phyloP scores from a whole-genome alignment of 768 basidiomycete species.

The Suillus weaverae region DNA sequence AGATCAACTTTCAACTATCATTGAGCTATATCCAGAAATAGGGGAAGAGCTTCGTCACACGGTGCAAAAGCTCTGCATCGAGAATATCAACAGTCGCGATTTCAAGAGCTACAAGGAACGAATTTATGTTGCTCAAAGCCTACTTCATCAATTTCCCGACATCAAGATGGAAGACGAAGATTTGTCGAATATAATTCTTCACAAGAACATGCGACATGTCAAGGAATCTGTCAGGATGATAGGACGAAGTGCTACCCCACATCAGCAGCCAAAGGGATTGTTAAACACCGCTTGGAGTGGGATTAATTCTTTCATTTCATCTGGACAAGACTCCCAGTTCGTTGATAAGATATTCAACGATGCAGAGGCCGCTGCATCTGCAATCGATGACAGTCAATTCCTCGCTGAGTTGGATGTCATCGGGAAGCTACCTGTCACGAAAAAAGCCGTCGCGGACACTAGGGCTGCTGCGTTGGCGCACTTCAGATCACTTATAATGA shows the following conservation, averaged over 20 bases:
- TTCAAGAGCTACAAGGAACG: conserved; percentile 17
- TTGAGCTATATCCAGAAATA: conserved; percentile 17
- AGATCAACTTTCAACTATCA: conserved; percentile 14
- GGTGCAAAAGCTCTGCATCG: not conserved
- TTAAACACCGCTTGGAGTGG: not conserved
- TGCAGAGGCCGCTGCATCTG: not conserved
- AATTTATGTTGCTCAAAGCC: conserved; percentile 13
- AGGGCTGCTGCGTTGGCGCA: not conserved
- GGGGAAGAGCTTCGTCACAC: not conserved
- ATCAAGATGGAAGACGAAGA: not conserved
- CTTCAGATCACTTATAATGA: not conserved
- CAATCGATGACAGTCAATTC: conserved; percentile 17
- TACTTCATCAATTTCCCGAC: not conserved
- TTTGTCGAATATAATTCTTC: conserved; percentile 11
- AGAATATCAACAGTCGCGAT: conserved; percentile 6
- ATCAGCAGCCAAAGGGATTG: not conserved
- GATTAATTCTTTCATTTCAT: not conserved
- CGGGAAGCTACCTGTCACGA: conserved; percentile 10
- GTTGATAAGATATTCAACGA: conserved; percentile 11
- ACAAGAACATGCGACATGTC: not conserved
- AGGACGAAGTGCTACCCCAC: not conserved
- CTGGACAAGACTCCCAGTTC: not conserved
- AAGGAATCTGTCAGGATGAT: conserved; percentile 1
- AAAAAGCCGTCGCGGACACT: not conserved
- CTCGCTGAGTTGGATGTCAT: conserved; percentile 11